Conservation (phyloP, 2,329 filamentous ascomycete species). For the Colletotrichum sansevieriae region DNA sequence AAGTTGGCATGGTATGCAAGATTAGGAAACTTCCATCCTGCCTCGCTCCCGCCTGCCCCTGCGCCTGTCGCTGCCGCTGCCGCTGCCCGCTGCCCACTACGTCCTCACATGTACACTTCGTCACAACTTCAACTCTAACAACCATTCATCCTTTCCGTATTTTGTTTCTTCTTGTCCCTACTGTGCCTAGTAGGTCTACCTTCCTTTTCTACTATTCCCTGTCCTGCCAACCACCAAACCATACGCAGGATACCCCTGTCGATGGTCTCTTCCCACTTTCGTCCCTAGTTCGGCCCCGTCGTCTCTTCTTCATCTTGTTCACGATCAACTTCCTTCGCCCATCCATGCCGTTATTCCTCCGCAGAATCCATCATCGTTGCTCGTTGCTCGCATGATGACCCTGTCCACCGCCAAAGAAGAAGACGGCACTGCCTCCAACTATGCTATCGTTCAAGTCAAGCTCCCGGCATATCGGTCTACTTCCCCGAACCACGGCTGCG, state of each 20-base stretch:
- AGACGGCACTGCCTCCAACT: conserved; percentile 17
- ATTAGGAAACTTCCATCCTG: too few relatives aligned
- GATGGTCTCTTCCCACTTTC: conserved; percentile 29
- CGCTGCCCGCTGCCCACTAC: not conserved
- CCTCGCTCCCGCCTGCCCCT: too few relatives aligned
- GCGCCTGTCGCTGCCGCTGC: too few relatives aligned
- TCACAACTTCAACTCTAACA: conserved; percentile 10
- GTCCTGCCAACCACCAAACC: conserved; percentile 3
- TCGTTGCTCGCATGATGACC: conserved; percentile 19
- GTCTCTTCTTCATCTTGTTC: conserved; percentile 38
- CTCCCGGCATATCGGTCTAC: not conserved
- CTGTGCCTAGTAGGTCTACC: not conserved
- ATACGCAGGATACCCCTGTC: conserved; percentile 18
- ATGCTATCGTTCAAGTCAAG: not conserved
- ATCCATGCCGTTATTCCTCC: conserved; percentile 28
- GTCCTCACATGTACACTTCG: not conserved
- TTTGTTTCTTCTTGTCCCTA: not conserved
- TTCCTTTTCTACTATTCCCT: not conserved
- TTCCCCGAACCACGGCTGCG: not conserved
- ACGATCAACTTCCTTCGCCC: not conserved
- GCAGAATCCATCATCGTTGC: conserved; percentile 26
- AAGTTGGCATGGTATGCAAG: conserved; percentile 2
- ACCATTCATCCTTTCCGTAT: not conserved
- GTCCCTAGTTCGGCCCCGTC: conserved; percentile 31
- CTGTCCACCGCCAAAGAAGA: conserved; percentile 9